Conservation (phyloP, 768 basidiomycete genomes). For the Rhodotorula kratochvilovae region DNA sequence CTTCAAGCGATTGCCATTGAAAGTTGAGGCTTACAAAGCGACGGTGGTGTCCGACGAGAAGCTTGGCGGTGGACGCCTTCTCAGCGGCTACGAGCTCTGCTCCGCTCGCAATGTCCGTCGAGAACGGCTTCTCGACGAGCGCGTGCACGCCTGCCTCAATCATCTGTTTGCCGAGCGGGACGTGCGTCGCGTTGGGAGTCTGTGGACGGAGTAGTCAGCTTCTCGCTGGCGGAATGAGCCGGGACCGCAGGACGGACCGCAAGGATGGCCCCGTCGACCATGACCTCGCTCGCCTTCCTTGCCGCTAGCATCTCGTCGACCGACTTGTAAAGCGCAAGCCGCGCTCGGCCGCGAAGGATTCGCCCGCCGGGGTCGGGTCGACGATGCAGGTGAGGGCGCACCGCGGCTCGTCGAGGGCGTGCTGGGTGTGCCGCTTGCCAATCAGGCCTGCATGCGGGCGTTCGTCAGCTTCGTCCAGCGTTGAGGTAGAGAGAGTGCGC, state of each 20-base stretch:
- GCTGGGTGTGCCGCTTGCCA: constrained; percentile 35
- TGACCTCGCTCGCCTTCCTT: not conserved
- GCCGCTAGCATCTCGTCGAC: constrained; percentile 34
- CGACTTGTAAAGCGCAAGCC: constrained; percentile 16
- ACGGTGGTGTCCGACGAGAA: constrained; percentile 40
- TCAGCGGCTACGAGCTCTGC: constrained; percentile 21
- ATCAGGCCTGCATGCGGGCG: constrained; percentile 29
- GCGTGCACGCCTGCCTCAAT: constrained; percentile 30
- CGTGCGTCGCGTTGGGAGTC: constrained; percentile 29
- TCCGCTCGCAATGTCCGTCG: constrained; percentile 20
- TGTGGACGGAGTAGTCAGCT: not conserved
- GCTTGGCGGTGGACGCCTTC: not conserved
- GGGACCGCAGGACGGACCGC: not conserved
- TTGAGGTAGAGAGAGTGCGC: not conserved
- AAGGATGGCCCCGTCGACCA: constrained; percentile 35
- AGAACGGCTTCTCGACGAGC: constrained; percentile 41
- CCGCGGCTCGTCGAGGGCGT: constrained; percentile 20
- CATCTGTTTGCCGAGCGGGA: constrained; percentile 29
- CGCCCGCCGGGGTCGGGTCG: constrained; percentile 32
- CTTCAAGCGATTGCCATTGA: too few relatives aligned
- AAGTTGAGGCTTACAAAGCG: constrained; percentile 34
- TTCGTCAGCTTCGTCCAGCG: not conserved
- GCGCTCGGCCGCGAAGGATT: constrained; percentile 2
- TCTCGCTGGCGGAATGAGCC: too few relatives aligned
- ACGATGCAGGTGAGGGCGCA: constrained; percentile 32